Conservation (phyloP, 768 basidiomycete genomes). For the Lepiota subincarnata region DNA sequence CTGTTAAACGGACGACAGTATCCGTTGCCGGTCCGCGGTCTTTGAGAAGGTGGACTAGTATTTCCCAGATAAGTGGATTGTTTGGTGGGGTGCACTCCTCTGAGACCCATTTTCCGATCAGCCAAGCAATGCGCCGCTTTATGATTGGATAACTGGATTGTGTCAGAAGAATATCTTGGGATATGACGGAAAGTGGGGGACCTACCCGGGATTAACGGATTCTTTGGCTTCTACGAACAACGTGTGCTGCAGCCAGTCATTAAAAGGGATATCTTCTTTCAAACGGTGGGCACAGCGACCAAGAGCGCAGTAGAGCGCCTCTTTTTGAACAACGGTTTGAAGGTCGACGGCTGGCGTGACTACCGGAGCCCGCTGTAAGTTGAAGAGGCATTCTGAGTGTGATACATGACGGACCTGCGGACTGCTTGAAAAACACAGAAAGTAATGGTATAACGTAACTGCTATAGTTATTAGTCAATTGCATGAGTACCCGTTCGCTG, state of each 20-base stretch:
- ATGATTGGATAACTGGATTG: conserved; percentile 75
- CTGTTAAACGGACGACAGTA: conserved; percentile 81
- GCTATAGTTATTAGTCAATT: conserved; percentile 65
- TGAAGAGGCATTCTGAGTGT: conserved; percentile 1
- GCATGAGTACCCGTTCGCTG: conserved; percentile 88
- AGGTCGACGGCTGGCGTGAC: conserved; percentile 51
- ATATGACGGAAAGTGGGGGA: background rate
- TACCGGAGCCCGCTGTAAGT: conserved; percentile 13
- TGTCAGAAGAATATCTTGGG: background rate
- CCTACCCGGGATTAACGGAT: conserved; percentile 56
- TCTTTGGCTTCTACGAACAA: conserved; percentile 53
- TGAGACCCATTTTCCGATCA: conserved; percentile 85
- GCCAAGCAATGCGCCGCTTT: conserved; percentile 93
- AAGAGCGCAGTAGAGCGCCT: conserved; percentile 84
- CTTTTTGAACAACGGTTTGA: conserved; percentile 66
- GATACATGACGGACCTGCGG: conserved; percentile 46
- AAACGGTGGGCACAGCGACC: conserved; percentile 74
- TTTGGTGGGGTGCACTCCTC: conserved; percentile 59
- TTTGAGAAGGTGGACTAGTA: conserved; percentile 71
- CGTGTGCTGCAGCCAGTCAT: conserved; percentile 61
- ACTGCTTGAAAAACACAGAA: conserved; percentile 50
- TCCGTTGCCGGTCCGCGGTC: conserved; percentile 72
- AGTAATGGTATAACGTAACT: conserved; percentile 69
- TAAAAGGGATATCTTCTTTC: conserved; percentile 61
- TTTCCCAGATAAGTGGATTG: conserved; percentile 71